Evolutionary conservation across 2,329 filamentous ascomycete genomes (phyloP), one percentile per base, ranked within the genome.

Genomic region (Penicillium janthinellum): DNA sequence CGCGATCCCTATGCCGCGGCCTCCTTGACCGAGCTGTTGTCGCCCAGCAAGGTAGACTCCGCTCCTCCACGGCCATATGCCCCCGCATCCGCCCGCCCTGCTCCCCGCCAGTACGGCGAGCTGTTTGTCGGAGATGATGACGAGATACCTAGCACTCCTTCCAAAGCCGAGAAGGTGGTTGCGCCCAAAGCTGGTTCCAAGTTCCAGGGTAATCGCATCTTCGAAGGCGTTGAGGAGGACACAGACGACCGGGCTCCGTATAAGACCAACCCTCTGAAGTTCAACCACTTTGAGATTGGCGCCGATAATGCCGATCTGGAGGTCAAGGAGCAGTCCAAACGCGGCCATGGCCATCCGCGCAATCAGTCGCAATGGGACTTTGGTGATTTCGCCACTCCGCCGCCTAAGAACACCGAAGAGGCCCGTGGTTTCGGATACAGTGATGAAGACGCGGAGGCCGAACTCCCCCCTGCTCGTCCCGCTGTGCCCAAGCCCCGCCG

Each of bases 361-460:
- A 88, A 91, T 72, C 80, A 83, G 60, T 87, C 87, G 64, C 88
- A 91, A 63, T 97, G 94, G 92, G 87, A 87, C 51, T 98, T 98
- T 75, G 86, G 91, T 62, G 92, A 96, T 77, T 96, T 96, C 69
- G 80, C 81, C 15, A 96, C 93, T 0, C 94, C 94, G 0, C 84
- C 89, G 82, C 81, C 86, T 50, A 74, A 84, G 55, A 84, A 88
- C 60, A 80, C 83, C 41, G 86, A 92, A 71, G 88, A 95, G 62
- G 84, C 88, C 61, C 89, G 90, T 57, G 89, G 95, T 74, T 87
- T 88, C 73, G 84, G 82, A 61, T 96, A 91, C 86, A 89, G 88
- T 67, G 87, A 89, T 50, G 88, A 88, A 67, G 87, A 89, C 48
- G 88, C 92, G 61, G 85, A 89, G 17, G 50, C 62, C 8, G 67